Conservation (phyloP, 495 filamentous ascomycete genomes). For the Friedmanniomyces endolithicus region DNA sequence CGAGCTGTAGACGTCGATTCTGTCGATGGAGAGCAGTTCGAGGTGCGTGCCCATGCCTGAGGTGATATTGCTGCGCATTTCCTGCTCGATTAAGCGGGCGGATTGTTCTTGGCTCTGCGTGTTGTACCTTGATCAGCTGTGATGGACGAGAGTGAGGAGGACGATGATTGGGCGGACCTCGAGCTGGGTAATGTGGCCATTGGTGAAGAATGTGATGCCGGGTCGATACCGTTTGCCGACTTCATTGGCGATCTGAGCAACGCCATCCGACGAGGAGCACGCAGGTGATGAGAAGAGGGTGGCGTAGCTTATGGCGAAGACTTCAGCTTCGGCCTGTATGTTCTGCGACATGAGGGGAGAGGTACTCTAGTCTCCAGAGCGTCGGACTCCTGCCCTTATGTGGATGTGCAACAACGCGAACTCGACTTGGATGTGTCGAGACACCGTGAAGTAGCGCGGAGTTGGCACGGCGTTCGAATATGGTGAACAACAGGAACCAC, state of each 20-base stretch:
- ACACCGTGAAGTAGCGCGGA: too few relatives aligned
- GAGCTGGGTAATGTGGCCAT: constrained; percentile 2
- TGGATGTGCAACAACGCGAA: not conserved
- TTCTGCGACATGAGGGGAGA: not conserved
- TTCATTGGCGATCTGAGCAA: not conserved
- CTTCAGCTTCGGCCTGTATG: constrained; percentile 2
- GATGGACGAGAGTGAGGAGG: not conserved
- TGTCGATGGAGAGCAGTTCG: not conserved
- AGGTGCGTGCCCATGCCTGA: constrained; percentile 6
- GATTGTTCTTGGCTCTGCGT: constrained; percentile 9
- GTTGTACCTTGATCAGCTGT: not conserved
- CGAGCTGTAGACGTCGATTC: constrained; percentile 7
- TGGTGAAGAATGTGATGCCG: constrained; percentile 13
- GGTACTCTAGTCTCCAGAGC: too few relatives aligned
- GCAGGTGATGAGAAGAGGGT: constrained; percentile 8
- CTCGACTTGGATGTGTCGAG: not conserved
- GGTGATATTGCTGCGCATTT: constrained; percentile 10
- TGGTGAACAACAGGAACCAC: too few relatives aligned
- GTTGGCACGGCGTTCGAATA: too few relatives aligned
- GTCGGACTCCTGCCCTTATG: too few relatives aligned
- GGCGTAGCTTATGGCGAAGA: constrained; percentile 7
- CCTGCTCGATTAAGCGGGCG: constrained; percentile 4
- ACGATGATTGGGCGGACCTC: not conserved
- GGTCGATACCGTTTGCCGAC: constrained; percentile 3
- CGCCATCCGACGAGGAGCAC: not conserved